Conservation (phyloP, 257 asterid species). For the Lithospermum erythrorhizon region DNA sequence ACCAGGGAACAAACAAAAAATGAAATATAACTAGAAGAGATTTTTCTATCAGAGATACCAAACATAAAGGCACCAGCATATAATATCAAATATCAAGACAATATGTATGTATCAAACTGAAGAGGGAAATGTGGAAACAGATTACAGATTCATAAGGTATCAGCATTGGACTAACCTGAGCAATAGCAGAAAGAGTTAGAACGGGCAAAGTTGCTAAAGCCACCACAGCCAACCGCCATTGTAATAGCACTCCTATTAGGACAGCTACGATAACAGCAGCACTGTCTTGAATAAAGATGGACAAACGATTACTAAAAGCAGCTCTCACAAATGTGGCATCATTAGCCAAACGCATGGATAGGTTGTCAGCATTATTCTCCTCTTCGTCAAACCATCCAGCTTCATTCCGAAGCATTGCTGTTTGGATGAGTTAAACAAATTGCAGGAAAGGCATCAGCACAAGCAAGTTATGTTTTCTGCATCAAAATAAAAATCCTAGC, state of each 20-base stretch:
- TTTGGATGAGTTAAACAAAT: conserved; percentile 4
- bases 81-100: no score
- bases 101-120: no score
- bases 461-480: conserved; percentile 3
- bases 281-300: conserved; percentile 92
- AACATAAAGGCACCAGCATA: no score
- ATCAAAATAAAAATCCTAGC: background rate
- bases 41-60: no score
- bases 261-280: conserved; percentile 92
- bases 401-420: conserved; percentile 99
- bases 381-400: conserved; percentile 99
- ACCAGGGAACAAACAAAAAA: background rate
- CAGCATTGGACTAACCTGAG: conserved; percentile 53
- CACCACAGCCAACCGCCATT: conserved; percentile 96
- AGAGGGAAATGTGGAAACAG: background rate
- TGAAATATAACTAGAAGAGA: background rate
- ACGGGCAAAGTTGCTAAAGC: conserved; percentile 94
- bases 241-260: conserved; percentile 83
- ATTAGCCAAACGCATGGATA: conserved; percentile 97
- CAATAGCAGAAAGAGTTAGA: conserved; percentile 83
- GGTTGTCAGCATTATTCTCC: conserved; percentile 96
- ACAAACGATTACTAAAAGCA: conserved; percentile 97
- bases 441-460: background rate
- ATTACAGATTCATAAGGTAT: background rate
- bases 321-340: conserved; percentile 99